phyloP scores from a whole-genome alignment of 345 rosid genomes.

The Firmiana major region DNA sequence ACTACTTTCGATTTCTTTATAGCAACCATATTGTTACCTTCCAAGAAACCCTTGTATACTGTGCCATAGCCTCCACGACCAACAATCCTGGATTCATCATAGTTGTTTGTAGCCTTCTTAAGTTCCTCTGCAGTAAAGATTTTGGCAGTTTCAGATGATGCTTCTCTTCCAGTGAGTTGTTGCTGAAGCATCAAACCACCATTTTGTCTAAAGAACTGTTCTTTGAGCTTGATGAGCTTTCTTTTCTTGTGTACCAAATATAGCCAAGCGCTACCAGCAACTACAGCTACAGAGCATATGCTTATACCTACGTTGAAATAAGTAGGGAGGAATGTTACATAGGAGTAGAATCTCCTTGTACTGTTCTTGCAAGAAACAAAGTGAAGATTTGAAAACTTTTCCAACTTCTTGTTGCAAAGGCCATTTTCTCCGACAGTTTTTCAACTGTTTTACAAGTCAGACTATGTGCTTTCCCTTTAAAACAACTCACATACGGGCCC shows the following conservation, averaged over 20 bases:
- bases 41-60: constrained; percentile 40
- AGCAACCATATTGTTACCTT: constrained; percentile 27
- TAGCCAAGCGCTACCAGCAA: not conserved
- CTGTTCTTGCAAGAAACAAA: not conserved
- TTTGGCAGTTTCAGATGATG: constrained; percentile 15
- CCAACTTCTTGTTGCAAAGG: too few species aligned
- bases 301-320: constrained; percentile 8
- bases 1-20: constrained; percentile 41
- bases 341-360: not conserved
- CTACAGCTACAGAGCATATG: not conserved
- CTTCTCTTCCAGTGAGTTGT: constrained; percentile 12
- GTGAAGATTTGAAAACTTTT: too few species aligned
- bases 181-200: constrained; percentile 39
- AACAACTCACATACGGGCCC: too few species aligned
- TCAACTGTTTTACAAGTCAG: too few species aligned
- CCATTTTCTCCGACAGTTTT: too few species aligned
- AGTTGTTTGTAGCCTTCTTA: constrained; percentile 36
- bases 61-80: constrained; percentile 43
- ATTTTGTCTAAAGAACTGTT: constrained; percentile 26
- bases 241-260: constrained; percentile 14
- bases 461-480: too few species aligned
- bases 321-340: not conserved
- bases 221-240: constrained; percentile 18
- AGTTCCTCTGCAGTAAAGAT: constrained; percentile 37
- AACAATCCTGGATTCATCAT: constrained; percentile 23